Conservation (phyloP, 2,329 filamentous ascomycete genomes). For the Fusarium vanettenii region DNA sequence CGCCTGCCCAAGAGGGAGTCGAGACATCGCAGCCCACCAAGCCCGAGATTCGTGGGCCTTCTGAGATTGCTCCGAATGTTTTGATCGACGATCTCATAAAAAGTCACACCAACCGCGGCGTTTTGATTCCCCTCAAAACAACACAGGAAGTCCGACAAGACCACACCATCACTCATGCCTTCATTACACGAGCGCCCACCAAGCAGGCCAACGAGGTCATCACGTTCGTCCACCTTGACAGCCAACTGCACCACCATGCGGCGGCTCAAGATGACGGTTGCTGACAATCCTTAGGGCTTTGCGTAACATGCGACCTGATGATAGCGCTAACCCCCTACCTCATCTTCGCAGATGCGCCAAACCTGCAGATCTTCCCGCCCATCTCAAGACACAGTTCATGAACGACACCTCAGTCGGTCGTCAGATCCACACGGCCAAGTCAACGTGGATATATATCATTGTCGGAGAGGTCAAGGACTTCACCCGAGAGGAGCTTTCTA, state of each 20-base stretch:
- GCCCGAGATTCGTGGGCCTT: constrained; percentile 36
- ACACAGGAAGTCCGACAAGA: constrained; percentile 71
- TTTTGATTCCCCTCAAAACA: constrained; percentile 73
- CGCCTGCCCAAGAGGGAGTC: constrained; percentile 14
- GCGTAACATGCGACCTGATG: constrained; percentile 67
- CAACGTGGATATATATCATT: constrained; percentile 70
- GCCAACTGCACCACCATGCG: background rate
- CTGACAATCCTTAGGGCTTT: constrained; percentile 59
- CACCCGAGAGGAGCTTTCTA: constrained; percentile 63
- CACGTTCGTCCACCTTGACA: constrained; percentile 63
- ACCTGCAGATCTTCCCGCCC: constrained; percentile 72
- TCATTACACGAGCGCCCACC: constrained; percentile 78
- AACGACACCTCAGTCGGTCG: constrained; percentile 66
- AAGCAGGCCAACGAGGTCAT: constrained; percentile 79
- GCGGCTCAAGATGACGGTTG: background rate
- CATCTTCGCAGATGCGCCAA: constrained; percentile 84
- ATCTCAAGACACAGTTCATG: constrained; percentile 72
- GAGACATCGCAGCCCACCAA: constrained; percentile 25
- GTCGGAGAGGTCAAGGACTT: constrained; percentile 65
- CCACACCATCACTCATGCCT: constrained; percentile 70
- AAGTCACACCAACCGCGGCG: constrained; percentile 55
- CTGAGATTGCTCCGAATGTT: constrained; percentile 48
- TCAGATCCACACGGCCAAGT: constrained; percentile 69
- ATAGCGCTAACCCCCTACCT: constrained; percentile 72
- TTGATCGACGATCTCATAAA: constrained; percentile 52